A percentile compares a stretch with the other conserved stretches of the same genome.
phyloP scores from a whole-genome alignment of 2,329 filamentous ascomycete species.

The Trichoderma sp. region DNA sequence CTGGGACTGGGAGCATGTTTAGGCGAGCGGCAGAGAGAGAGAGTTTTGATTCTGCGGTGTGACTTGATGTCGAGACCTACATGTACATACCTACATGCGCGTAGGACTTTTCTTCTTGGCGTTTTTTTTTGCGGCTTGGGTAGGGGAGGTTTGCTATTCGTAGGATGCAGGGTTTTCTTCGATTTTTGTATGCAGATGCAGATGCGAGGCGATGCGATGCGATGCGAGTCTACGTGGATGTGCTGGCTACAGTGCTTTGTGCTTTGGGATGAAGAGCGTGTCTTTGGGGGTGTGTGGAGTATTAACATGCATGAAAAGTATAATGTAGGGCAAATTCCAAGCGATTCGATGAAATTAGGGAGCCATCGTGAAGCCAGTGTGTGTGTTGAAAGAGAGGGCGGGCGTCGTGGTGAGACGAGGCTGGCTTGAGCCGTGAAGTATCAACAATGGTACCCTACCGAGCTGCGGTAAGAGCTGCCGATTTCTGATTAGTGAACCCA shows the following conservation, averaged over 20 bases:
- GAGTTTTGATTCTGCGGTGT: neutral
- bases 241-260: neutral
- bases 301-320: neutral
- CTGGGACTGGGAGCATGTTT: neutral
- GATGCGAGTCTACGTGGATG: constrained; percentile 1
- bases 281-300: neutral
- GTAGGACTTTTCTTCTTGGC: neutral
- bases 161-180: neutral
- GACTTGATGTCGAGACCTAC: constrained; percentile 4
- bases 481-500: neutral
- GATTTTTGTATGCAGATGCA: neutral
- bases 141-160: neutral
- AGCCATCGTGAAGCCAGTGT: neutral
- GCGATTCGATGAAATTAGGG: neutral
- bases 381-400: neutral
- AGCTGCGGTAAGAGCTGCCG: neutral
- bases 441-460: neutral
- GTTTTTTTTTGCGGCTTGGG: neutral
- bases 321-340: neutral
- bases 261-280: neutral
- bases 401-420: neutral
- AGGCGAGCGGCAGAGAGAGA: neutral
- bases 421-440: neutral
- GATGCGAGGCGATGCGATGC: neutral
- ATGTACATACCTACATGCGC: neutral